Percentiles rank a stretch among this genome's conserved stretches.
Evolutionary conservation across 2,329 filamentous ascomycete genomes (phyloP).

Genomic region (Penicillium capsulatum): DNA sequence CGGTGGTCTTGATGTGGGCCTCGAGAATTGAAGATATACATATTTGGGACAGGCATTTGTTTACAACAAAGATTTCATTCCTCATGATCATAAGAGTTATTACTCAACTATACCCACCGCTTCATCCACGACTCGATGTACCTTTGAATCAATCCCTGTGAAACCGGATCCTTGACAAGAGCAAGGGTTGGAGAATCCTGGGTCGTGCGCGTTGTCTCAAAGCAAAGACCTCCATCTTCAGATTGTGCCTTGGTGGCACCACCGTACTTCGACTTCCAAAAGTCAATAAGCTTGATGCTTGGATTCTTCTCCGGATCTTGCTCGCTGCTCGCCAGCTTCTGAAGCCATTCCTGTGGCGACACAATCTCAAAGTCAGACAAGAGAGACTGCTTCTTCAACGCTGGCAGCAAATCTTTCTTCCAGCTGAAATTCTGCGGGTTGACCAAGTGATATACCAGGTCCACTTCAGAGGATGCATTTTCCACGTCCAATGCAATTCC

Average conservation of each 20-base stretch:
- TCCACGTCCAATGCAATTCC: conserved; percentile 28
- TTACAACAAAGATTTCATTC: too few relatives aligned
- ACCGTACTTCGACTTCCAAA: conserved; percentile 51
- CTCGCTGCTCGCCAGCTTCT: conserved; percentile 40
- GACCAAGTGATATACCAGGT: conserved; percentile 50
- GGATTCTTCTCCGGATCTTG: conserved; percentile 50
- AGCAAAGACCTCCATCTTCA: conserved; percentile 3
- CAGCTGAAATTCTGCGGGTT: conserved; percentile 44
- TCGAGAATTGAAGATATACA: too few relatives aligned
- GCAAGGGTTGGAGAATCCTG: conserved; percentile 16
- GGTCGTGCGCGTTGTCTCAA: conserved; percentile 15
- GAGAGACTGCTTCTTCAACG: conserved; percentile 22
- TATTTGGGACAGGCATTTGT: too few relatives aligned
- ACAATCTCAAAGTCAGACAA: conserved; percentile 34
- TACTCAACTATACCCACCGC: conserved; percentile 12
- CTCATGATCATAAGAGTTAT: too few relatives aligned
- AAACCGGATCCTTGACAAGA: conserved; percentile 14
- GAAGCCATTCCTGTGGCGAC: conserved; percentile 32
- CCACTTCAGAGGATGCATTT: conserved; percentile 17
- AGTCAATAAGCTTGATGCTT: conserved; percentile 52
- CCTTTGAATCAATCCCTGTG: conserved; percentile 13
- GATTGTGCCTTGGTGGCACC: neutral
- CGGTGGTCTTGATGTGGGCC: too few relatives aligned
- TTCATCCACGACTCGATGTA: conserved; percentile 20
- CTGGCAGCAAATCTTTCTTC: conserved; percentile 34